Conservation (phyloP, 2,329 filamentous ascomycete species). For the Calonectria hawksworthii region DNA sequence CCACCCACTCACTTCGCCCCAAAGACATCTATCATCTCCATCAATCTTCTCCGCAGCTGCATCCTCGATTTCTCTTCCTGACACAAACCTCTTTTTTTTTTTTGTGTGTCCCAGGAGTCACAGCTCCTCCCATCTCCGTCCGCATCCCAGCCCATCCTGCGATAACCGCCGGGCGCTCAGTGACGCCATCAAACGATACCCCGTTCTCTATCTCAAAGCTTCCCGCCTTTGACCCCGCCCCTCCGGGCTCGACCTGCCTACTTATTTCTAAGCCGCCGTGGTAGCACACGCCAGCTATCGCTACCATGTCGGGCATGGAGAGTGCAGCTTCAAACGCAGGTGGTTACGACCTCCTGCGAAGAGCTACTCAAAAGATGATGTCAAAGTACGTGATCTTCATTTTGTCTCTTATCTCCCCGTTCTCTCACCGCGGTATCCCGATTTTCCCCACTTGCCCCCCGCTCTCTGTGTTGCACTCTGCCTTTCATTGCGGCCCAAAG, state of each 20-base stretch:
- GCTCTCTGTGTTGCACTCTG: conserved; percentile 5
- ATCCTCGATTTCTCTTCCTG: conserved; percentile 40
- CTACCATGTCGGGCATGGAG: conserved; percentile 66
- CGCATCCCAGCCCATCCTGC: conserved; percentile 18
- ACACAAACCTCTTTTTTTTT: conserved; percentile 30
- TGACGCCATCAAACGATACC: conserved; percentile 36
- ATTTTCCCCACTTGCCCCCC: conserved; percentile 21
- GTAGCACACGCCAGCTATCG: conserved; percentile 42
- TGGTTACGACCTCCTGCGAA: conserved; percentile 69
- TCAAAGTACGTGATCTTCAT: conserved; percentile 66
- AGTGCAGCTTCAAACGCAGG: conserved; percentile 56
- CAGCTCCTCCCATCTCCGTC: conserved; percentile 29
- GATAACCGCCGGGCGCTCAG: conserved; percentile 33
- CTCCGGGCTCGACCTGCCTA: conserved; percentile 34
- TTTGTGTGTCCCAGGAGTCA: neutral
- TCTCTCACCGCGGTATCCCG: conserved; percentile 18
- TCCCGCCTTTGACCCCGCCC: conserved; percentile 38
- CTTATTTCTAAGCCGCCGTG: conserved; percentile 39
- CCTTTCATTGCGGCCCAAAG: conserved; percentile 32
- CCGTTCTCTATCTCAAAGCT: conserved; percentile 25
- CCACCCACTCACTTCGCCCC: conserved; percentile 47
- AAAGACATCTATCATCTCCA: conserved; percentile 48
- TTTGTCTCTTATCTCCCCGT: conserved; percentile 38
- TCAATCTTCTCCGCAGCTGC: conserved; percentile 37
- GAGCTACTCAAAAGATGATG: conserved; percentile 75